Evolutionary conservation across 2,329 filamentous ascomycete genomes (phyloP).

Genomic region (Aureobasidium sp.): DNA sequence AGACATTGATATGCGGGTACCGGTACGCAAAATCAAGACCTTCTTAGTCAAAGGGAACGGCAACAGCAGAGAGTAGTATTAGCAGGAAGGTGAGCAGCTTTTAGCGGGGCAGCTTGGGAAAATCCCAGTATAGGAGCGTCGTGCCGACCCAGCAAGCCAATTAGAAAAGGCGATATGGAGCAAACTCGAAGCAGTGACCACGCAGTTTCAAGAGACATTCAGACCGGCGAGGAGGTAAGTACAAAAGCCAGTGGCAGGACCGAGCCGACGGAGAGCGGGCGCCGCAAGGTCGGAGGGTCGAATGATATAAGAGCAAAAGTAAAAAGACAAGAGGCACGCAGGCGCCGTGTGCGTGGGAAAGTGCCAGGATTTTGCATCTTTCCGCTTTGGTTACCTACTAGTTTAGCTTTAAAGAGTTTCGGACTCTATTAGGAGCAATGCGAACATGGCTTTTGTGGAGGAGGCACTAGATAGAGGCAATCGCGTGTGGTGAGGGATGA

Average conservation of each 20-base stretch:
- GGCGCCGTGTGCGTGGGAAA: not conserved
- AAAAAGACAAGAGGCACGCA: constrained; percentile 8
- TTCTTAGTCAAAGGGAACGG: constrained; percentile 10
- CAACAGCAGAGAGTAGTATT: constrained; percentile 12
- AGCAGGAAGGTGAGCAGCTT: constrained; percentile 11
- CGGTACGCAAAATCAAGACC: constrained; percentile 6
- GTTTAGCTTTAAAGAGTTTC: constrained; percentile 10
- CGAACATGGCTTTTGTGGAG: constrained; percentile 1
- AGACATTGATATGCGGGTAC: constrained; percentile 15
- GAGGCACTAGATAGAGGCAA: constrained; percentile 8
- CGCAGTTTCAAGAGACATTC: constrained; percentile 12
- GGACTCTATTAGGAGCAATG: constrained; percentile 3
- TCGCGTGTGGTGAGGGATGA: not conserved
- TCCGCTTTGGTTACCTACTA: constrained; percentile 10
- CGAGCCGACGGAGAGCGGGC: not conserved
- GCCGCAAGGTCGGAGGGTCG: not conserved
- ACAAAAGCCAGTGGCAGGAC: not conserved
- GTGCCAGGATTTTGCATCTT: constrained; percentile 2
- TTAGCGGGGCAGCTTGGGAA: constrained; percentile 14
- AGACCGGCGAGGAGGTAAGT: not conserved
- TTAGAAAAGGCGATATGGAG: constrained; percentile 10
- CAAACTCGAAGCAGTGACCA: constrained; percentile 14
- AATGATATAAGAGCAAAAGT: constrained; percentile 10
- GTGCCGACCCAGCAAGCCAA: constrained; percentile 20
- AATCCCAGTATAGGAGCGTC: constrained; percentile 21